Percentiles rank a stretch among this genome's conserved stretches.
These are phyloP conservation scores for Dissoconium aciculare DNA, from an alignment of 2,329 filamentous ascomycete species.

Conservation along the genomic window DNA sequence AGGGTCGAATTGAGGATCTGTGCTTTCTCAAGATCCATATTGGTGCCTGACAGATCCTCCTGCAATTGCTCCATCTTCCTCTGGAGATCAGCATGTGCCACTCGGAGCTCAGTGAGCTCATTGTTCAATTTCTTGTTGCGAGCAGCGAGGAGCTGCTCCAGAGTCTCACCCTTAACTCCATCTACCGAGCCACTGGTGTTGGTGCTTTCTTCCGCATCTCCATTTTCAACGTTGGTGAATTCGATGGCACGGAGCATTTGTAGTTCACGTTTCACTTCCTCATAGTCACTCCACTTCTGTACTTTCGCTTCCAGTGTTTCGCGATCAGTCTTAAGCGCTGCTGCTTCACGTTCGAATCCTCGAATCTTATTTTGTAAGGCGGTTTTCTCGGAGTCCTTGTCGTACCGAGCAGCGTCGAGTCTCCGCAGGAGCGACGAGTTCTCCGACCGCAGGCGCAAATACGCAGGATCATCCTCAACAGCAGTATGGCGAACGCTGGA, in stretches of 20 bases:
- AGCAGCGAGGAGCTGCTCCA: constrained; percentile 81
- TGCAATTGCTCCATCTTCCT: constrained; percentile 63
- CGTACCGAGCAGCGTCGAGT: constrained; percentile 66
- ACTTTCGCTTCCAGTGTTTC: constrained; percentile 68
- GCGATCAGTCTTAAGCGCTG: constrained; percentile 61
- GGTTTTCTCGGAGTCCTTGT: constrained; percentile 67
- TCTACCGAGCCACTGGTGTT: constrained; percentile 36
- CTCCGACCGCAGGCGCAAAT: constrained; percentile 77
- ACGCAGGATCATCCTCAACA: constrained; percentile 78
- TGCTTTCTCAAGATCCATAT: constrained; percentile 71
- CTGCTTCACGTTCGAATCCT: constrained; percentile 63
- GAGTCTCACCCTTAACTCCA: constrained; percentile 53
- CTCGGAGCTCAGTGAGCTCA: constrained; percentile 79
- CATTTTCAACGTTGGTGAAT: constrained; percentile 73
- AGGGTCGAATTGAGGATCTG: constrained; percentile 75
- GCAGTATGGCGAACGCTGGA: constrained; percentile 44
- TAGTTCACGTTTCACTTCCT: constrained; percentile 88
- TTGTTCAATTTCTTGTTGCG: constrained; percentile 95
- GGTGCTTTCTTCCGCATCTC: constrained; percentile 33
- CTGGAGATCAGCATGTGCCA: constrained; percentile 88
- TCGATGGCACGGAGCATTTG: constrained; percentile 94
- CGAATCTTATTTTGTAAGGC: constrained; percentile 61
- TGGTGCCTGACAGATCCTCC: constrained; percentile 67
- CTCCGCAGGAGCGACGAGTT: constrained; percentile 85
- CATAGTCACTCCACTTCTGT: constrained; percentile 83